Base-by-base conservation (phyloP, 805 yeast species). In the Metschnikowia corniflorae region DNA sequence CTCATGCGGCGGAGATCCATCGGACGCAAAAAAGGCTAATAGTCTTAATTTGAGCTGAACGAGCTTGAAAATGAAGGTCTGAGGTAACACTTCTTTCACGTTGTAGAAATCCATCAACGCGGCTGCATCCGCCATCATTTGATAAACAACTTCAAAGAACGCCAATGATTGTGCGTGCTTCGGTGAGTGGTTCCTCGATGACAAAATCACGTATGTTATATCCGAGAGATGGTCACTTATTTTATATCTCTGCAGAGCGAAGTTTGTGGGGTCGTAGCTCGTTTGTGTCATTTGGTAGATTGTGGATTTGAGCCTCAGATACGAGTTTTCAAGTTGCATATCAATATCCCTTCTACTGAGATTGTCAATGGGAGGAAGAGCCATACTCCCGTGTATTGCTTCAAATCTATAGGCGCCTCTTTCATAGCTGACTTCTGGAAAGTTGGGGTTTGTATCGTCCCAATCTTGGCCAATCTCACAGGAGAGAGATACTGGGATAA, bases 1-100 rank as follows among this genome's bases (percentile, higher is more conserved):
- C n/a, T n/a, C n/a, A 21, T 21, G 15, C 15, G 5, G 15, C 12
- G 34, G 34, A 7, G 7, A 9, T 7, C 34, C 34, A 7, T 16
- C 16, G 4, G 27, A 15, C 15, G 22, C 14, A n/a, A 9, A 23
- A 15, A 31, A 12, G n/a, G 17, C 15, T 16, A 9, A 31, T 4
- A 31, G 27, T n/a, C 17, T 15, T 5, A 21, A 26, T 13, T 31
- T 31, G 6, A 31, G 21, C 27, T 31, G 34, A 14, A 31, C 16
- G 12, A 31, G 7, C 16, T 23, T 22, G 27, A 12, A 16, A 8
- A 31, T 16, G 21, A 31, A 31, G 19, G 13, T 8, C 20, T 31
- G 34, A 3, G 26, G 27, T 8, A 15, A 9, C n/a, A 20, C 21
- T 3, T 16, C 14, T 18, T 22, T 16, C 9, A 10, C 5, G 10